Percentiles rank a stretch among this genome's conserved stretches.
Evolutionary conservation across 768 basidiomycete species (phyloP).

Genomic region (Lactifluus hygrophoroides): DNA sequence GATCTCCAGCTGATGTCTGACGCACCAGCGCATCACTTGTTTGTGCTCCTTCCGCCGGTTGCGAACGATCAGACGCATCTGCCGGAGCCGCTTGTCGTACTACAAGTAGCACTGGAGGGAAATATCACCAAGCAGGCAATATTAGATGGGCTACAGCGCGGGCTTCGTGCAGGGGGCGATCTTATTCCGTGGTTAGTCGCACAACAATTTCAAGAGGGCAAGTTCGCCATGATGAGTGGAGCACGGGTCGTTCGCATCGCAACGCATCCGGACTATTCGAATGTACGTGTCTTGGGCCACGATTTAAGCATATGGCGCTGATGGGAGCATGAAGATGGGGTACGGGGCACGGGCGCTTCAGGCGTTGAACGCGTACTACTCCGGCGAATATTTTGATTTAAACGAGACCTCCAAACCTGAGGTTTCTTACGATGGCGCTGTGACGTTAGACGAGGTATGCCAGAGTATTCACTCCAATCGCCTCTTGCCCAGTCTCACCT

Average conservation of each 20-base stretch:
- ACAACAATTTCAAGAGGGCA: constrained; percentile 92
- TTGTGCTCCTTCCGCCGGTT: constrained; percentile 89
- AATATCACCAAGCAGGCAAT: constrained; percentile 81
- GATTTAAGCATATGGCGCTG: constrained; percentile 7
- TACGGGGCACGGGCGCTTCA: constrained; percentile 88
- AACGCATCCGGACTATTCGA: constrained; percentile 91
- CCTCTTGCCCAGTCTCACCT: background rate
- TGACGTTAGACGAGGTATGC: constrained; percentile 40
- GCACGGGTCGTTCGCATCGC: constrained; percentile 89
- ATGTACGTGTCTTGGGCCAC: constrained; percentile 40
- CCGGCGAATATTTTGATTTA: constrained; percentile 83
- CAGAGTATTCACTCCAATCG: constrained; percentile 13
- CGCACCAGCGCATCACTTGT: constrained; percentile 94
- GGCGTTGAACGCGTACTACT: constrained; percentile 83
- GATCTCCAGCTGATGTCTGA: constrained; percentile 97
- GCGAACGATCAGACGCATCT: constrained; percentile 84
- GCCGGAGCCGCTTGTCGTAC: constrained; percentile 90
- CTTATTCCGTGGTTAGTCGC: constrained; percentile 97
- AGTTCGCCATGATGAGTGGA: constrained; percentile 87
- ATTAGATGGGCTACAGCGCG: constrained; percentile 76
- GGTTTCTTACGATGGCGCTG: constrained; percentile 52
- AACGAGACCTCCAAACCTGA: constrained; percentile 55
- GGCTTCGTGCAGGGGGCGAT: constrained; percentile 83
- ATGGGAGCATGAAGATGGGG: constrained; percentile 63
- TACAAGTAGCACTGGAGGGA: constrained; percentile 95